Conservation (phyloP, 2,329 filamentous ascomycete species). For the Fusarium heterosporum region DNA sequence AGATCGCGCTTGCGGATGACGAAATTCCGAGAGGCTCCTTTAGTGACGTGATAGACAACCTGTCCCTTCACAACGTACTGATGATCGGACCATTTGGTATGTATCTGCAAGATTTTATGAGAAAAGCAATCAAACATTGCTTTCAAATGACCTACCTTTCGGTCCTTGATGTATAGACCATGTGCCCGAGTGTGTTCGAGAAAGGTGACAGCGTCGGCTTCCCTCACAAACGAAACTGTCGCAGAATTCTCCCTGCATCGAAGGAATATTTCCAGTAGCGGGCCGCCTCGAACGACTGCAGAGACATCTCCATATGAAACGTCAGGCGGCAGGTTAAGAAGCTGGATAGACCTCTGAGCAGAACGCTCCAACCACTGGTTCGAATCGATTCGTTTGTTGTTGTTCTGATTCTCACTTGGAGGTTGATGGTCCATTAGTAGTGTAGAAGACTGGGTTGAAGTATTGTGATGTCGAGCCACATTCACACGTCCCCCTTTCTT, state of each 20-base stretch:
- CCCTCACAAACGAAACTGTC: slow-evolving; percentile 76
- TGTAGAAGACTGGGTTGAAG: background rate
- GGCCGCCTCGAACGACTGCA: slow-evolving; percentile 74
- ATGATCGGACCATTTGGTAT: slow-evolving; percentile 75
- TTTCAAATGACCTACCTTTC: slow-evolving; percentile 64
- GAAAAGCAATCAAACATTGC: background rate
- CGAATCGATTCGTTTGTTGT: background rate
- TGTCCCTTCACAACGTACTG: slow-evolving; percentile 75
- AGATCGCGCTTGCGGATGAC: slow-evolving; percentile 71
- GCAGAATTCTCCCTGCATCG: slow-evolving; percentile 69
- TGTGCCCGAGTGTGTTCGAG: slow-evolving; percentile 71
- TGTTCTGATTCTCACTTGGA: background rate
- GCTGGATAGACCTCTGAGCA: slow-evolving; percentile 68
- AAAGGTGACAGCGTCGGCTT: slow-evolving; percentile 72
- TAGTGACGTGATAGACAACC: slow-evolving; percentile 71
- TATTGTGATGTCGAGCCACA: background rate
- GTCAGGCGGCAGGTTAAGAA: slow-evolving; percentile 71
- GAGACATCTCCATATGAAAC: slow-evolving; percentile 75
- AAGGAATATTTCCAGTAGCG: slow-evolving; percentile 75
- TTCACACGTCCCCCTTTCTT: background rate
- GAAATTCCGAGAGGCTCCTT: slow-evolving; percentile 79
- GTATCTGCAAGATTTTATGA: slow-evolving; percentile 62
- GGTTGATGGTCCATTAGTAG: background rate
- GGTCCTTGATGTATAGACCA: slow-evolving; percentile 76
- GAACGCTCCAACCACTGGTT: slow-evolving; percentile 48